Evolutionary conservation across 2,329 filamentous ascomycete genomes (phyloP), one percentile per base, ranked within the genome.

Genomic region (Monosporascus sp.): DNA sequence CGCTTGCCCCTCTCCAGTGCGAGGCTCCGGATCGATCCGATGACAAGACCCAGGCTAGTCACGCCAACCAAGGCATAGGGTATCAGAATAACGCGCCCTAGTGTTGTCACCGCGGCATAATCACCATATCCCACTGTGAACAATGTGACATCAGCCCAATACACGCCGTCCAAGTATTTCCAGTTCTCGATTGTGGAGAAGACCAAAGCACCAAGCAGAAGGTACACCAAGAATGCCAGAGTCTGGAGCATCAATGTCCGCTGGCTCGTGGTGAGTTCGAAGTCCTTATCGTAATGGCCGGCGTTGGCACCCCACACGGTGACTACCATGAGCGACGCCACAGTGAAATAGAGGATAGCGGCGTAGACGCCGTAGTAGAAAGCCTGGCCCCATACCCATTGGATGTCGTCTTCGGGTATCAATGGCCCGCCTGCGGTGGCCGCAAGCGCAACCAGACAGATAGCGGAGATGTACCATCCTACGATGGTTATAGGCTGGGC

Each of bases 191-290:
- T 78, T 2, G 74, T 75, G 6, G 83, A 82, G 64, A 94, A 96
- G 0, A 96, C 72, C 0, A 85, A 80, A 0, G 87, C 90, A 1
- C 92, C 92, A 2, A 90, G 70, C 0, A 89, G 83, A 0, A 97
- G 74, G 75, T 94, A 96, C 47, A 89, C 72, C 49, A 96, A 85
- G 65, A 95, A 89, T 52, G 88, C 75, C 70, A 95, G 95, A 1
- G 90, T 96, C 70, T 97, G 92, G 27, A 96, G 72, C 76, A 97
- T 96, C 22, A 97, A 74, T 0, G 90, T 96, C 9, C 92, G 82
- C 68, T 97, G 92, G 55, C 87, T 87, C 50, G 85, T 82, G 0
- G 88, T 92, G 24, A 96, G 76, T 59, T 80, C 75, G 60, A 96
- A 96, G 63, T 90, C 85, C 60, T 89, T 87, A 6, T 80, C 79